phyloP scores from a whole-genome alignment of 1,284 basidiomycete genomes.

The Ganoderma meredithae region DNA sequence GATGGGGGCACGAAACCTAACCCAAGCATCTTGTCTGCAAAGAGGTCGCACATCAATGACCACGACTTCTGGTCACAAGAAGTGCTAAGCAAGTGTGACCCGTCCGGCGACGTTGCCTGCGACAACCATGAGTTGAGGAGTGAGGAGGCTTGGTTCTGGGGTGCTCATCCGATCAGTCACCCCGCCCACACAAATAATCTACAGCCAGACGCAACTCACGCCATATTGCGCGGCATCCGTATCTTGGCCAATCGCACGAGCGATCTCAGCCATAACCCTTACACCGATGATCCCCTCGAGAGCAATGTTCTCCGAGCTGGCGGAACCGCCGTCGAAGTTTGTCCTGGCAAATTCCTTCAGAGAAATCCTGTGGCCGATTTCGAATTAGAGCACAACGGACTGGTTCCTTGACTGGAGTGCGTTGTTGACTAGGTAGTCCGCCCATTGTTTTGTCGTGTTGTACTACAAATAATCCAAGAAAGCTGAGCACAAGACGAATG shows the following conservation, averaged over 20 bases:
- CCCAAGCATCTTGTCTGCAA: conserved; percentile 63
- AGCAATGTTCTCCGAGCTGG: conserved; percentile 76
- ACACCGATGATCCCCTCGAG: conserved; percentile 78
- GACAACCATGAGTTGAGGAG: conserved; percentile 37
- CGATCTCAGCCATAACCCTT: conserved; percentile 68
- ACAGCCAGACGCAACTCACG: conserved; percentile 40
- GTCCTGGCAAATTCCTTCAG: conserved; percentile 54
- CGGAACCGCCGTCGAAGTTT: conserved; percentile 34
- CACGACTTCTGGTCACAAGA: conserved; percentile 59
- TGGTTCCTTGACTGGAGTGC: conserved; percentile 61
- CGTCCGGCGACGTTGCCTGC: conserved; percentile 45
- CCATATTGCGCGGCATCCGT: conserved; percentile 56
- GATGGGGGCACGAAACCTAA: conserved; percentile 31
- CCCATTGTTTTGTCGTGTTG: conserved; percentile 69
- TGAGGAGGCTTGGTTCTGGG: conserved; percentile 27
- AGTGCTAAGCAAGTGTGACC: conserved; percentile 45
- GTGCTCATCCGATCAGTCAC: background rate
- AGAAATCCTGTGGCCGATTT: no score
- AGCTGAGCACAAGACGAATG: no score
- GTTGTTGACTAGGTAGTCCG: conserved; percentile 67
- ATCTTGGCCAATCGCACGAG: conserved; percentile 53
- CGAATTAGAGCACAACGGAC: conserved; percentile 21
- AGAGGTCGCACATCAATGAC: conserved; percentile 72
- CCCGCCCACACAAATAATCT: no score
- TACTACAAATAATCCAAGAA: conserved; percentile 43